Evolutionary conservation across 2,329 filamentous ascomycete genomes (phyloP).

Genomic region (Cordyceps tenuipes): DNA sequence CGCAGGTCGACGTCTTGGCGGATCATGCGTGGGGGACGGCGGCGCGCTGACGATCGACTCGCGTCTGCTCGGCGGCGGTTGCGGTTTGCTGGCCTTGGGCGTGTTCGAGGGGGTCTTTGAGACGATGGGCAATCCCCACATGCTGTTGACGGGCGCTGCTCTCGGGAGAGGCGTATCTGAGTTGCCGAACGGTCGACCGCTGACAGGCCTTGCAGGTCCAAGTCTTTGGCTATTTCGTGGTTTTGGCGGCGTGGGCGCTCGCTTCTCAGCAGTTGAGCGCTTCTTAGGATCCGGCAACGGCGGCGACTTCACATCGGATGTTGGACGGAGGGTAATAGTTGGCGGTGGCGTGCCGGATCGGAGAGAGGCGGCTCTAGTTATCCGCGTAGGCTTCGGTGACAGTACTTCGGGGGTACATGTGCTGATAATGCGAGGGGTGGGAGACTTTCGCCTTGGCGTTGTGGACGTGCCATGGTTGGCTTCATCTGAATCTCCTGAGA

Average conservation of each 20-base stretch:
- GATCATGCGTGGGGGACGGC: conserved; percentile 29
- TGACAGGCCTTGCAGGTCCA: background rate
- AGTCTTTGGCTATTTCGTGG: conserved; percentile 22
- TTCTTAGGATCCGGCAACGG: conserved; percentile 24
- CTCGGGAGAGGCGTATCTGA: conserved; percentile 12
- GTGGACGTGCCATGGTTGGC: background rate
- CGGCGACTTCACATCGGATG: conserved; percentile 16
- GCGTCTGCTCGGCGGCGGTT: conserved; percentile 15
- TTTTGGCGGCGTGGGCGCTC: conserved; percentile 30
- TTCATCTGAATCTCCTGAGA: background rate
- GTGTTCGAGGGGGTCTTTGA: conserved; percentile 4
- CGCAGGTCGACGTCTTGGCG: conserved; percentile 18
- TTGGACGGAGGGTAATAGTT: conserved; percentile 18
- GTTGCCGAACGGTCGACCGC: conserved; percentile 12
- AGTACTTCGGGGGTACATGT: conserved; percentile 19
- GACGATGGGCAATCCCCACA: conserved; percentile 12
- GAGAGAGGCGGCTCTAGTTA: conserved; percentile 22
- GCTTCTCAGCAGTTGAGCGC: conserved; percentile 13
- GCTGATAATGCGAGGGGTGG: conserved; percentile 16
- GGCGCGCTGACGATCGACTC: conserved; percentile 20
- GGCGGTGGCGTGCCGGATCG: conserved; percentile 22
- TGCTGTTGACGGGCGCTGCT: conserved; percentile 6
- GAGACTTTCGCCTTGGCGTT: conserved; percentile 6
- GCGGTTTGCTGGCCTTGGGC: conserved; percentile 8
- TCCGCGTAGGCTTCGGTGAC: conserved; percentile 26